Conservation (phyloP, 2,329 filamentous ascomycete species). For the Ophiocordyceps robertsii region DNA sequence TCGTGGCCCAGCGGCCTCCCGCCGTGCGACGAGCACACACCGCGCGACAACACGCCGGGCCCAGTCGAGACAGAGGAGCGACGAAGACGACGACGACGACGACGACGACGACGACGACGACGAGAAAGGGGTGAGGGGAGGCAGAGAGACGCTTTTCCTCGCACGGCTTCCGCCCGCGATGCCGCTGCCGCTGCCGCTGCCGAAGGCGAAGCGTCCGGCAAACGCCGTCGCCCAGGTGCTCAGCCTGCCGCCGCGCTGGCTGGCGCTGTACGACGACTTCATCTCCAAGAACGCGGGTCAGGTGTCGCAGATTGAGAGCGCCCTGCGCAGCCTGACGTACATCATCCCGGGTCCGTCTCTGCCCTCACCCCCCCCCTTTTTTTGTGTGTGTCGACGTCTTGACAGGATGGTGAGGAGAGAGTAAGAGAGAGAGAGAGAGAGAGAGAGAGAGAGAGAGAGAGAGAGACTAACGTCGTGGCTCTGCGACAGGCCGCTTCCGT, state of each 20-base stretch:
- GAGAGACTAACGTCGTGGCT: no score
- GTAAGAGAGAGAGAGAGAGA: no score
- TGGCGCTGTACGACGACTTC: constrained; percentile 70
- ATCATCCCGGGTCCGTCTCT: constrained; percentile 62
- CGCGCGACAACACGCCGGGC: neutral
- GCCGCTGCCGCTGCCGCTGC: neutral
- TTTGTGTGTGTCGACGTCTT: no score
- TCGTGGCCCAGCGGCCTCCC: no score
- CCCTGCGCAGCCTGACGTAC: constrained; percentile 83
- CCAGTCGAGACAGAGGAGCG: neutral
- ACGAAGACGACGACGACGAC: no score
- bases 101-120: no score
- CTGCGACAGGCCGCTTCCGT: constrained; percentile 54
- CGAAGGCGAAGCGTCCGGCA: constrained; percentile 7
- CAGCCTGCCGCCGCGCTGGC: constrained; percentile 49
- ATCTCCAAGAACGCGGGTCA: constrained; percentile 90
- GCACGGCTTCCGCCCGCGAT: neutral
- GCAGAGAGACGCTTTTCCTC: neutral
- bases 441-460: no score
- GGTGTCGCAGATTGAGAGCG: constrained; percentile 89
- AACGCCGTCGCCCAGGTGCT: constrained; percentile 23
- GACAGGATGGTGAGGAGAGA: no score
- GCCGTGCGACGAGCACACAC: no score
- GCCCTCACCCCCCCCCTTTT: no score
- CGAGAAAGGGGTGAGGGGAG: no score